Percentiles rank a stretch among this genome's conserved stretches.
phyloP scores from a whole-genome alignment of 768 basidiomycete genomes.

The Amanita rubescens region DNA sequence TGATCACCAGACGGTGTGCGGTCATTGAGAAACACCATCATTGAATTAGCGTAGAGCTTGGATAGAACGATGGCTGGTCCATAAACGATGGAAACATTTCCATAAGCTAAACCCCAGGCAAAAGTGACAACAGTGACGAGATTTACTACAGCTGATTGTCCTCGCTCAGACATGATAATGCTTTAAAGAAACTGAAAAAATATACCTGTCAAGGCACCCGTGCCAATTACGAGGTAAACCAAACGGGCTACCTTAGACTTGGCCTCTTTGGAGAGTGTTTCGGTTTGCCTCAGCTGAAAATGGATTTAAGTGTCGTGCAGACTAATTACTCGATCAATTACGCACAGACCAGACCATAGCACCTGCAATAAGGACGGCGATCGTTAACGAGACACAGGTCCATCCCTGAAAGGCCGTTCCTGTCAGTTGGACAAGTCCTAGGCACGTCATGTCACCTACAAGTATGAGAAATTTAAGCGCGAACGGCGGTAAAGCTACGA shows the following conservation, averaged over 20 bases:
- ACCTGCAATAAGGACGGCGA: conserved; percentile 23
- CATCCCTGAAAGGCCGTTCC: conserved; percentile 14
- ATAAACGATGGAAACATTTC: conserved; percentile 20
- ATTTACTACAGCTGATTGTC: conserved; percentile 22
- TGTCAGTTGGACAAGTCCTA: not conserved
- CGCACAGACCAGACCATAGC: conserved; percentile 26
- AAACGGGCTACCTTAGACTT: conserved; percentile 10
- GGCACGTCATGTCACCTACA: not conserved
- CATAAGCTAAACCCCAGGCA: conserved; percentile 18
- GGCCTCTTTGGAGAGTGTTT: not conserved
- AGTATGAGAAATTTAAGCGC: not conserved
- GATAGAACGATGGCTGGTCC: conserved; percentile 25
- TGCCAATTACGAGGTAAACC: conserved; percentile 26
- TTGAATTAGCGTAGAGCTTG: too few relatives aligned
- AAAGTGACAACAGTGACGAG: conserved; percentile 15
- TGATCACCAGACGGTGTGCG: too few relatives aligned
- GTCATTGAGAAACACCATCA: too few relatives aligned
- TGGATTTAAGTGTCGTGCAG: conserved; percentile 4
- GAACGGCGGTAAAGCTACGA: not conserved
- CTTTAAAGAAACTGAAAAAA: not conserved
- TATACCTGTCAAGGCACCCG: conserved; percentile 24
- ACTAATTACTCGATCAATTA: not conserved
- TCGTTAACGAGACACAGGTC: conserved; percentile 22
- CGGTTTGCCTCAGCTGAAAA: conserved; percentile 17
- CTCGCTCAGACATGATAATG: not conserved